Percentiles rank a stretch among this genome's conserved stretches.
These are phyloP conservation scores for Globisporangium nagaii DNA, from an alignment of 352 stramenopile genomes.

Conservation along the genomic window DNA sequence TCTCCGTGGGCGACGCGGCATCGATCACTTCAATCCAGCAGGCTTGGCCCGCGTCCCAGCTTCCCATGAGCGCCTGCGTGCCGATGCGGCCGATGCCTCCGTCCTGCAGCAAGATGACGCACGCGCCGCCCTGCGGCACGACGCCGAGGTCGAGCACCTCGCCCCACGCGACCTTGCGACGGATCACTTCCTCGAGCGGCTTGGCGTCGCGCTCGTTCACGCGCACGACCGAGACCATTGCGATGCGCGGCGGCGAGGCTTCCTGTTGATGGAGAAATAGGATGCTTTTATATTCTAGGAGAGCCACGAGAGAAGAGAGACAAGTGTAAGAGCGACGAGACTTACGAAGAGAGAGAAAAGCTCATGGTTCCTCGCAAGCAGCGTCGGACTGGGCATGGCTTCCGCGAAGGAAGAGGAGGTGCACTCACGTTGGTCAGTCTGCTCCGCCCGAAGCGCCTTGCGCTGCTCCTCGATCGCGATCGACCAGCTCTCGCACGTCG, in stretches of 20 bases:
- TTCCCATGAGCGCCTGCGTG: conserved; percentile 80
- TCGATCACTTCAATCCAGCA: conserved; percentile 78
- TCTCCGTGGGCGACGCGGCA: conserved; percentile 55
- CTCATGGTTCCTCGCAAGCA: conserved; percentile 72
- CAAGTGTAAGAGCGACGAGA: conserved; percentile 14
- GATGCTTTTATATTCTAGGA: conserved; percentile 71
- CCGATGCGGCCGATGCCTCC: conserved; percentile 69
- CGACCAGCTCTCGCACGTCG: conserved; percentile 80
- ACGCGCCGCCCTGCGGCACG: conserved; percentile 71
- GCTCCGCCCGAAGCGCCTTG: conserved; percentile 54
- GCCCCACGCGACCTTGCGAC: conserved; percentile 62
- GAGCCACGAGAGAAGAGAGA: conserved; percentile 11
- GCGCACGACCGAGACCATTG: conserved; percentile 74
- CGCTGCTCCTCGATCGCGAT: conserved; percentile 81
- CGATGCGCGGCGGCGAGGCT: conserved; percentile 55
- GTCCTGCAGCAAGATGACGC: conserved; percentile 73
- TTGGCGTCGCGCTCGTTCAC: conserved; percentile 53
- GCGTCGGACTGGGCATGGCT: conserved; percentile 55
- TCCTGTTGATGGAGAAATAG: conserved; percentile 67
- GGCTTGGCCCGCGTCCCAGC: conserved; percentile 67
- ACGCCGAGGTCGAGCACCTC: conserved; percentile 68
- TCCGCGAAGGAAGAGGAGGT: conserved; percentile 23
- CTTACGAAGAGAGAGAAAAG: conserved; percentile 80
- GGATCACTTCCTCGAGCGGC: conserved; percentile 62
- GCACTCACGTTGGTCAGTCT: conserved; percentile 50